Conservation (phyloP, 345 rosid genomes). For the Boechera stricta region DNA sequence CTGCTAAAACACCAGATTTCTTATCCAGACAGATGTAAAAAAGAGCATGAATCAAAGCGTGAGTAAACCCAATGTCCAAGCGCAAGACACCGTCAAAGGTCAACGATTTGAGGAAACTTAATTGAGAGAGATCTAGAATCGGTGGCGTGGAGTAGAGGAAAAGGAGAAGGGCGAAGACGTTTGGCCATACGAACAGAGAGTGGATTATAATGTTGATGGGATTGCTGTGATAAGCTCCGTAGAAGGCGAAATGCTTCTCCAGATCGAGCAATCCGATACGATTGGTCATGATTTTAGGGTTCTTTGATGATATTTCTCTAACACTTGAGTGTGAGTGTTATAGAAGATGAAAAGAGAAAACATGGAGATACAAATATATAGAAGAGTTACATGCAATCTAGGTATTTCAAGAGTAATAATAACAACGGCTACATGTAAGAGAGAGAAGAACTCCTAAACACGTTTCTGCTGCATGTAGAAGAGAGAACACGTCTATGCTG, state of each 20-base stretch:
- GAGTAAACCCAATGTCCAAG: conserved; percentile 62
- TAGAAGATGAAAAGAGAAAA: no score
- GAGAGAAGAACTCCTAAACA: no score
- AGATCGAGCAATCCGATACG: conserved; percentile 67
- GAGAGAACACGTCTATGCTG: no score
- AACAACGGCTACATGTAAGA: no score
- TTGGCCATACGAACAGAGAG: conserved; percentile 79
- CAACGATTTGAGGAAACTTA: conserved; percentile 44
- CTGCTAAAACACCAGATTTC: conserved; percentile 80
- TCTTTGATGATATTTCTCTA: background rate
- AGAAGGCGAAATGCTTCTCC: conserved; percentile 81
- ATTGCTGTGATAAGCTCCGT: conserved; percentile 86
- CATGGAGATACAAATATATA: no score
- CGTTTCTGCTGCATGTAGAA: no score
- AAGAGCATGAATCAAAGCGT: conserved; percentile 55
- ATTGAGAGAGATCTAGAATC: conserved; percentile 41
- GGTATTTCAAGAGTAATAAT: no score
- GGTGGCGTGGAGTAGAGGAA: conserved; percentile 66
- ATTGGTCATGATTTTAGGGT: conserved; percentile 33
- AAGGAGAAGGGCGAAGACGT: conserved; percentile 65
- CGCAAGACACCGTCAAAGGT: conserved; percentile 47
- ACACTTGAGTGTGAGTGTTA: background rate
- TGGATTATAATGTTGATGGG: conserved; percentile 67
- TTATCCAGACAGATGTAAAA: conserved; percentile 66
- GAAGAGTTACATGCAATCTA: no score